A percentile compares a stretch with the other conserved stretches of the same genome.
These are phyloP conservation scores for Aspergillus olivimuriae DNA, from an alignment of 495 filamentous ascomycete species.

Conservation along the genomic window DNA sequence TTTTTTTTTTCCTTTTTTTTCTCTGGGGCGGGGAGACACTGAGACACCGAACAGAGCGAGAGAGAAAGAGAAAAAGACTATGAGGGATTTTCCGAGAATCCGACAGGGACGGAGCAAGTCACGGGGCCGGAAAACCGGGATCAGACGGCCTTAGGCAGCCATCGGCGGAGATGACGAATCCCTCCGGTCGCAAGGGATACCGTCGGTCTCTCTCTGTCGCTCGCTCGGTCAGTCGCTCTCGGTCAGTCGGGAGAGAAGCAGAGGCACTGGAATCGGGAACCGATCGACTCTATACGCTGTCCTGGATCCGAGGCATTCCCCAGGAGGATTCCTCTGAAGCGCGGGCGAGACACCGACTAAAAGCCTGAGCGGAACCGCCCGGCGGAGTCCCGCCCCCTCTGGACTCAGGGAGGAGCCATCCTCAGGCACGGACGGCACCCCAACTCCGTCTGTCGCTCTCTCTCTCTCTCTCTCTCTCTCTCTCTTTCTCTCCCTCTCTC, in stretches of 20 bases:
- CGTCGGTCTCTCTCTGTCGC: too few relatives aligned
- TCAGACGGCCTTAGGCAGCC: background rate
- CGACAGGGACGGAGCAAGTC: slow-evolving; percentile 4
- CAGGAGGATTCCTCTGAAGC: too few relatives aligned
- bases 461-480: background rate
- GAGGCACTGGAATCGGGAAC: too few relatives aligned
- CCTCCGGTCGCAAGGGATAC: background rate
- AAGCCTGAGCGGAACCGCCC: too few relatives aligned
- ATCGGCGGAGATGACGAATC: background rate
- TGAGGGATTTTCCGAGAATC: slow-evolving; percentile 30
- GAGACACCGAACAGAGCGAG: background rate
- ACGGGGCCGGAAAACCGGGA: background rate
- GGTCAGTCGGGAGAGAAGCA: background rate
- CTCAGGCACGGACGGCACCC: background rate
- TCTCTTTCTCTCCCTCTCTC: background rate
- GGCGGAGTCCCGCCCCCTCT: background rate
- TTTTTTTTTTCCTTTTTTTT: slow-evolving; percentile 2
- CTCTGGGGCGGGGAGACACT: background rate
- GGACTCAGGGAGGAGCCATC: background rate
- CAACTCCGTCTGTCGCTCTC: background rate
- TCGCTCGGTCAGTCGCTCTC: too few relatives aligned
- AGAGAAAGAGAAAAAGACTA: slow-evolving; percentile 6
- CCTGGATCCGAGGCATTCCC: too few relatives aligned
- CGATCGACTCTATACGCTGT: too few relatives aligned
- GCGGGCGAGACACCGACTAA: too few relatives aligned